Evolutionary conservation across 2,329 filamentous ascomycete genomes (phyloP).

Genomic region (Exophiala aquamarina): DNA sequence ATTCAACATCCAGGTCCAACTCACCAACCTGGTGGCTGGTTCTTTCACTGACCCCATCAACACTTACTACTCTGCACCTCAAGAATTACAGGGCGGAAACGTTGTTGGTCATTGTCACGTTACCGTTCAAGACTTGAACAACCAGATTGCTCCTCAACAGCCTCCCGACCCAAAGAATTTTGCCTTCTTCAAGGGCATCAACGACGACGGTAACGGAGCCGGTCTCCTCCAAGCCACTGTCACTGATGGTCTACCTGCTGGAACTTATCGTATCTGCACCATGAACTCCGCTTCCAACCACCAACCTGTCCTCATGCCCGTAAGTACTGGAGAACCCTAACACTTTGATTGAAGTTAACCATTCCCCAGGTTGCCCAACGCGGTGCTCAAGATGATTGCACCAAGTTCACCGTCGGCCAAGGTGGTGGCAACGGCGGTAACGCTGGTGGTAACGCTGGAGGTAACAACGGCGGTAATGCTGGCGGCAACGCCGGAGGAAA

Average conservation of each 20-base stretch:
- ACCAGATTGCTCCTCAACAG: conserved; percentile 35
- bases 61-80: conserved; percentile 58
- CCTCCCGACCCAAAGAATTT: conserved; percentile 47
- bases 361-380: conserved; percentile 56
- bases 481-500: conserved; percentile 43
- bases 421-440: conserved; percentile 49
- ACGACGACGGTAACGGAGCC: conserved; percentile 58
- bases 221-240: conserved; percentile 57
- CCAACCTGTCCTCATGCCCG: conserved; percentile 59
- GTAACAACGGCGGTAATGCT: conserved; percentile 50
- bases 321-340: too few species aligned
- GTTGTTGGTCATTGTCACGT: conserved; percentile 44
- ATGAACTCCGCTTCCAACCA: conserved; percentile 65
- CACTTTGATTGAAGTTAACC: too few species aligned
- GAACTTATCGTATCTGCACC: conserved; percentile 66
- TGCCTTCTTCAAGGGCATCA: conserved; percentile 60
- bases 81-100: conserved; percentile 45
- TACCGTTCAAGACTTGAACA: conserved; percentile 51
- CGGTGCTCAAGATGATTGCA: conserved; percentile 66
- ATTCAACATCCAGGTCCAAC: conserved; percentile 52
- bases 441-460: conserved; percentile 48
- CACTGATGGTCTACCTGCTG: conserved; percentile 58
- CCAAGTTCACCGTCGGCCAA: conserved; percentile 59
- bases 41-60: conserved; percentile 55
- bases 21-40: conserved; percentile 52